Evolutionary conservation across 805 yeast genomes (phyloP).

Genomic region (Scheffersomyces amazonensis): DNA sequence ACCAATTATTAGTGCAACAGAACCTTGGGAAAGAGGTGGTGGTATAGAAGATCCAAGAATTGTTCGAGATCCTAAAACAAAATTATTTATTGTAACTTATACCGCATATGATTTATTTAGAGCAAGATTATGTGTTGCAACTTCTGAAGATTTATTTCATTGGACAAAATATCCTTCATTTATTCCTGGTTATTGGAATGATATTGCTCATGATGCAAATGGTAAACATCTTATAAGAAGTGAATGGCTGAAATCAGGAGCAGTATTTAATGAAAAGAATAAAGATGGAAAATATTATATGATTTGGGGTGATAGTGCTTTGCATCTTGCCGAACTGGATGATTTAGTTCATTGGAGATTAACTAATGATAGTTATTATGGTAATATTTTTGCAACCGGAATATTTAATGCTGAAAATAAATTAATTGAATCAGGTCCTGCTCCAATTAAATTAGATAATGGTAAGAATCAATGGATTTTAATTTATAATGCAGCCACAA

Average conservation of each 20-base stretch:
- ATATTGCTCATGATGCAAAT: constrained; percentile 22
- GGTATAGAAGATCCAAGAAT: constrained; percentile 44
- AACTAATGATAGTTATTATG: constrained; percentile 14
- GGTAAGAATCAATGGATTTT: constrained; percentile 32
- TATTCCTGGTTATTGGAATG: constrained; percentile 29
- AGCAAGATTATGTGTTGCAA: constrained; percentile 41
- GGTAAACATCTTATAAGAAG: constrained; percentile 24
- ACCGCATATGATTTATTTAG: constrained; percentile 33
- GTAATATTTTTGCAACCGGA: constrained; percentile 24
- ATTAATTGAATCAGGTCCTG: constrained; percentile 41
- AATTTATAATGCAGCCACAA: constrained; percentile 37
- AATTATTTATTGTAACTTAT: constrained; percentile 36
- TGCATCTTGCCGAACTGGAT: constrained; percentile 33
- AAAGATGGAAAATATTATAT: constrained; percentile 36
- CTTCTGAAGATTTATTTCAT: constrained; percentile 29
- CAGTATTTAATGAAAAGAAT: constrained; percentile 30
- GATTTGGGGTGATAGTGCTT: constrained; percentile 43
- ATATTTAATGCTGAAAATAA: constrained; percentile 28
- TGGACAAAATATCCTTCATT: constrained; percentile 40
- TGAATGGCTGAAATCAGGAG: constrained; percentile 43
- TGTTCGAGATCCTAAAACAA: constrained; percentile 33
- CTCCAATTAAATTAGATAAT: constrained; percentile 34
- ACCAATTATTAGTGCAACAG: constrained; percentile 35
- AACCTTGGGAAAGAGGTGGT: constrained; percentile 38
- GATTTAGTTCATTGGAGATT: constrained; percentile 35